A percentile compares a stretch with the other conserved stretches of the same genome.
Conservation (phyloP, 805 yeast genomes). For the Isabelozyma gotoi region DNA sequence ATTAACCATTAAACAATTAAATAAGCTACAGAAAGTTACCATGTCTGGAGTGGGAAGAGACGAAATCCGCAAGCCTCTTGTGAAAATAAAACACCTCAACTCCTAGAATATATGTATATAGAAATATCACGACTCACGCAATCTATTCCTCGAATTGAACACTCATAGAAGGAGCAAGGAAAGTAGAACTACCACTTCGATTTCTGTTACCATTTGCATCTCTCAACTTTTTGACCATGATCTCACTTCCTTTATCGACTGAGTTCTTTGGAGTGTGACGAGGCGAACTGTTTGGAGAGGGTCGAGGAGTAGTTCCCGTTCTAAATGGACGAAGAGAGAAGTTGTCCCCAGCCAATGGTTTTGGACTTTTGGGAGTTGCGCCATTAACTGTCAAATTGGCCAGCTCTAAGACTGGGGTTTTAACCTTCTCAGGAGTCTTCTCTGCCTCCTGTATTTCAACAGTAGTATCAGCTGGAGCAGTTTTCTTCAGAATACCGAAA, state of each 20-base stretch:
- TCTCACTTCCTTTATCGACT: slow-evolving; percentile 3
- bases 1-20: slow-evolving; percentile 56
- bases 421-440: neutral
- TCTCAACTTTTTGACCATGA: slow-evolving; percentile 2
- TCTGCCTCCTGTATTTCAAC: slow-evolving; percentile 7
- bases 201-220: slow-evolving; percentile 8
- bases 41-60: slow-evolving; percentile 44
- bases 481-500: slow-evolving; percentile 18
- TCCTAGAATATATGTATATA: neutral
- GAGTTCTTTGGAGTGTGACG: slow-evolving; percentile 18
- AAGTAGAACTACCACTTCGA: slow-evolving; percentile 20
- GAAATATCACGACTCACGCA: neutral
- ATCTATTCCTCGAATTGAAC: slow-evolving; percentile 25
- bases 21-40: slow-evolving; percentile 70
- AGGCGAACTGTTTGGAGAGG: slow-evolving; percentile 41
- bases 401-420: neutral
- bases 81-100: neutral
- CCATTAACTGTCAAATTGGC: slow-evolving; percentile 1
- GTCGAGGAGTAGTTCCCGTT: slow-evolving; percentile 39
- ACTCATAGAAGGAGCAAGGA: slow-evolving; percentile 23
- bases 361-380: slow-evolving; percentile 15
- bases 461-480: slow-evolving; percentile 1
- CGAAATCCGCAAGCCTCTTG: slow-evolving; percentile 1
- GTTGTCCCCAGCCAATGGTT: slow-evolving; percentile 25
- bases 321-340: slow-evolving; percentile 43